Conservation (phyloP, 192 early-diverging fungal genomes). For the Umbelopsis vinacea region DNA sequence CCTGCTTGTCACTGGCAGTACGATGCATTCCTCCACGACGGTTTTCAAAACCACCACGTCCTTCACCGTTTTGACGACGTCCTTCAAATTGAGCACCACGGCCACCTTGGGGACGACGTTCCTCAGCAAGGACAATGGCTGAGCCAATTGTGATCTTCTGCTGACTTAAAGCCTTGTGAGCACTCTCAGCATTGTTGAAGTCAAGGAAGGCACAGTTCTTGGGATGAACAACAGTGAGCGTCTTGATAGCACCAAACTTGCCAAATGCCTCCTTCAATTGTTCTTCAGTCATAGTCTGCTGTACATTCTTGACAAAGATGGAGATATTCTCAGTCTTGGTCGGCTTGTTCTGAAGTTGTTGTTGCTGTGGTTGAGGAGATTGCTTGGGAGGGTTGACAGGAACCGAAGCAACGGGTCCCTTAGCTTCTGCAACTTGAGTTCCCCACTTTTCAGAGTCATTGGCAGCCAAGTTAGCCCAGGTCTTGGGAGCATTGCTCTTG, state of each 20-base stretch:
- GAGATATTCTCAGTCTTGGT: slow-evolving; percentile 10
- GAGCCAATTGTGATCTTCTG: slow-evolving; percentile 35
- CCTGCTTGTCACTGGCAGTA: slow-evolving; percentile 11
- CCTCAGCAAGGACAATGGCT: slow-evolving; percentile 28
- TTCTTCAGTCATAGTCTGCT: slow-evolving; percentile 35
- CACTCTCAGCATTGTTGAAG: slow-evolving; percentile 37
- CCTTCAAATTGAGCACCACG: slow-evolving; percentile 19
- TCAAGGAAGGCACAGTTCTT: slow-evolving; percentile 46
- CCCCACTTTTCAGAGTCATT: slow-evolving; percentile 42
- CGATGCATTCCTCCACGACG: slow-evolving; percentile 12
- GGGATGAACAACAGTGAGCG: slow-evolving; percentile 23
- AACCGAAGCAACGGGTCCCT: slow-evolving; percentile 18
- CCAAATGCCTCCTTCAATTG: slow-evolving; percentile 45
- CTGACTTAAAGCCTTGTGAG: slow-evolving; percentile 41
- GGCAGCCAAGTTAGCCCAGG: slow-evolving; percentile 81
- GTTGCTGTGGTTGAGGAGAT: slow-evolving; percentile 11
- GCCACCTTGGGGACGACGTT: slow-evolving; percentile 24
- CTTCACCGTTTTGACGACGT: slow-evolving; percentile 17
- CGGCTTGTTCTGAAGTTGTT: slow-evolving; percentile 4
- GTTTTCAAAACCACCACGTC: slow-evolving; percentile 14
- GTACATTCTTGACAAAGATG: slow-evolving; percentile 47
- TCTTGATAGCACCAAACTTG: slow-evolving; percentile 42
- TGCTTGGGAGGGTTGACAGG: slow-evolving; percentile 12
- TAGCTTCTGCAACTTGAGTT: slow-evolving; percentile 25
- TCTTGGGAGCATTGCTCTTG: slow-evolving; percentile 58